Base-by-base conservation (phyloP, 306 rosid species). In the Hylodesmum podocarpum region DNA sequence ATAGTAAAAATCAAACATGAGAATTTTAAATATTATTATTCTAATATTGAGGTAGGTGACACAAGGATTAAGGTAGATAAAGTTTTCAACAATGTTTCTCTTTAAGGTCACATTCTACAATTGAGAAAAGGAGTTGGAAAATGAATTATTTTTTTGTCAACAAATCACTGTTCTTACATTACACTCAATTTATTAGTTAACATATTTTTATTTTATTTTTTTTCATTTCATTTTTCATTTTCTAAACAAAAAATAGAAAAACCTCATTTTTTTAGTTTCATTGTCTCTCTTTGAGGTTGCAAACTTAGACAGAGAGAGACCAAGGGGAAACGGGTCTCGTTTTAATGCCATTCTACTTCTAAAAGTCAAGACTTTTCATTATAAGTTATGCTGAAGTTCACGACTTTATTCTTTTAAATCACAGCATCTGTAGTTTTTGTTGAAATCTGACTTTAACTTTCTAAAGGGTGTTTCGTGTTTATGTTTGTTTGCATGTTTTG, bases 201-300 rank as follows among this genome's bases (percentile, higher is more conserved):
- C 59, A 62, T 78, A n/a, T 31, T 80, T 73, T 53, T n/a, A 33
- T 69, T 74, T 74, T 70, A 33, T 55, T 40, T 66, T 66, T 18
- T 40, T 22, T 71, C 44, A 54, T 79, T 79, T 82, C 72, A 71
- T 79, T 71, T 77, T 80, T 67, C 16, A 16, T 40, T 64, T 19
- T 54, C 31, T 36, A 9, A 10, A 18, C 8, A 28, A 10, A 0
- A 63, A 34, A 1, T n/a, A n/a, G n/a, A 8, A 18, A 22, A 13
- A 18, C 25, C 14, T 4, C 11, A 0, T 37, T 27, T 15, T 14
- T 43, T 13, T 77, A 27, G 9, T 29, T 53, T 64, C 59, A 76
- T 79, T 86, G 87, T 87, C 88, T 85, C 87, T 87, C 79, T 74
- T n/a, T 84, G 78, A 88, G 88, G 84, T 79, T 81, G 83, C 89